Evolutionary conservation across 306 rosid genomes (phyloP).

Genomic region (Cicer judaicum): DNA sequence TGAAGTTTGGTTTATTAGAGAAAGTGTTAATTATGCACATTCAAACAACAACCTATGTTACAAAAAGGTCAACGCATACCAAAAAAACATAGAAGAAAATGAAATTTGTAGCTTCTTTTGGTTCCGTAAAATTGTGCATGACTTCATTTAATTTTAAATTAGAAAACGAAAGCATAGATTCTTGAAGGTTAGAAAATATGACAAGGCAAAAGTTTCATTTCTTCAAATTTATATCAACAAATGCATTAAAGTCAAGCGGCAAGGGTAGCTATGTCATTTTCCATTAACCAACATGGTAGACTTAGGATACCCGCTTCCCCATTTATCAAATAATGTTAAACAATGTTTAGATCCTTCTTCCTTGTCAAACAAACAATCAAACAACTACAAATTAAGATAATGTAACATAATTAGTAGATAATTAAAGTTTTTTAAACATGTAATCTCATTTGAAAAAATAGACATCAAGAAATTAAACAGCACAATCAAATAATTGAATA

Average conservation of each 20-base stretch:
- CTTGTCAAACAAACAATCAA: slow-evolving; percentile 39
- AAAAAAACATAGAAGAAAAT: slow-evolving; percentile 5
- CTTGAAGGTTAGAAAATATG: slow-evolving; percentile 29
- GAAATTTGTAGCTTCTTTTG: not conserved
- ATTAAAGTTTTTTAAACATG: too few species aligned
- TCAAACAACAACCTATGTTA: slow-evolving; percentile 19
- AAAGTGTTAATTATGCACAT: not conserved
- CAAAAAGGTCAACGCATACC: slow-evolving; percentile 38
- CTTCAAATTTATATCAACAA: slow-evolving; percentile 25
- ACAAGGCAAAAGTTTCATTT: not conserved
- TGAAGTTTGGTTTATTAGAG: not conserved
- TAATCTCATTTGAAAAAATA: too few species aligned
- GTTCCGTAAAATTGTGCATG: slow-evolving; percentile 14
- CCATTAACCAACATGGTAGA: slow-evolving; percentile 47
- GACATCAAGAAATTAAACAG: too few species aligned
- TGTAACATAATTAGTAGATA: too few species aligned
- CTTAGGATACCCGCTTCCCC: slow-evolving; percentile 47
- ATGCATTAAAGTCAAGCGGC: slow-evolving; percentile 54
- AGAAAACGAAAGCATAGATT: slow-evolving; percentile 33
- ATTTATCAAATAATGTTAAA: slow-evolving; percentile 28
- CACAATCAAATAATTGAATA: too few species aligned
- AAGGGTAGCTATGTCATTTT: slow-evolving; percentile 58
- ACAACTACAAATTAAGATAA: too few species aligned
- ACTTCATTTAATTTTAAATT: not conserved
- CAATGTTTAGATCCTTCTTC: slow-evolving; percentile 26